Evolutionary conservation across 768 basidiomycete genomes (phyloP).

Genomic region (Steccherinum ochraceum): DNA sequence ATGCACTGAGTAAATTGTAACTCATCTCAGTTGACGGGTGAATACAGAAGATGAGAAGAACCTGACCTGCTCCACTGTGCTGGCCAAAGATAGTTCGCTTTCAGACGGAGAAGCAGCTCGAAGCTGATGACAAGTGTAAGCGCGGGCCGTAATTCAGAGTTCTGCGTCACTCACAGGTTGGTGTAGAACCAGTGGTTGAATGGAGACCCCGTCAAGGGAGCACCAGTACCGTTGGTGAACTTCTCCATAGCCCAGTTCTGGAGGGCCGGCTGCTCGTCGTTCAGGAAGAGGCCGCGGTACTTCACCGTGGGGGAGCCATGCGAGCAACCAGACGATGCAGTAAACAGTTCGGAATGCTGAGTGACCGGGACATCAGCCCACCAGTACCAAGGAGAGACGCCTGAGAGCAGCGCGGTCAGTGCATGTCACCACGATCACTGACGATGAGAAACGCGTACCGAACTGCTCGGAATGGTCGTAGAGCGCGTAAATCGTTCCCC

Average conservation of each 20-base stretch:
- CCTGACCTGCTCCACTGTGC: constrained; percentile 32
- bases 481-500: constrained; percentile 60
- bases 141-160: not conserved
- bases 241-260: constrained; percentile 67
- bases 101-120: constrained; percentile 59
- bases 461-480: constrained; percentile 70
- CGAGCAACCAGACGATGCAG: constrained; percentile 29
- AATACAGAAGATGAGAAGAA: not conserved
- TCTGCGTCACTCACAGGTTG: constrained; percentile 36
- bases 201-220: constrained; percentile 40
- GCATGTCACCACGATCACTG: not conserved
- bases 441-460: constrained; percentile 24
- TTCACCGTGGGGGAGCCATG: constrained; percentile 65
- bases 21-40: too few relatives aligned
- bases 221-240: constrained; percentile 59
- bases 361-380: constrained; percentile 75
- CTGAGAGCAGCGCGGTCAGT: too few relatives aligned
- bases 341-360: constrained; percentile 41
- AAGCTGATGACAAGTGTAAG: constrained; percentile 34
- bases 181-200: constrained; percentile 60
- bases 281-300: constrained; percentile 68
- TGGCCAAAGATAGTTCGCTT: constrained; percentile 72
- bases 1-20: constrained; percentile 28
- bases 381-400: constrained; percentile 69
- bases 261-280: constrained; percentile 70